Base-by-base conservation (phyloP, 768 basidiomycete species). In the Podaxis mareebaensis region DNA sequence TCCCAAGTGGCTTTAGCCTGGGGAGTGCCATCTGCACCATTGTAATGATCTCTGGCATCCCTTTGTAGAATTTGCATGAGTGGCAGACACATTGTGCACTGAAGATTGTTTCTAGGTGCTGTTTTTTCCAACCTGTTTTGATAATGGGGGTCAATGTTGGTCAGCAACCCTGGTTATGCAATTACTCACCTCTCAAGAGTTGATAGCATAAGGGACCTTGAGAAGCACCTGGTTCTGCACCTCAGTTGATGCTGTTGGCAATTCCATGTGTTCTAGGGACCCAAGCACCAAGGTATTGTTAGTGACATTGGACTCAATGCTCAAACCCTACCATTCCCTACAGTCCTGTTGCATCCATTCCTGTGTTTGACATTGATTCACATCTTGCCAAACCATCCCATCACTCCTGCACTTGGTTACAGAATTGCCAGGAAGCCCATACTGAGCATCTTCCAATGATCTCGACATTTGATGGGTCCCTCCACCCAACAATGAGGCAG, bases 1-100 rank as follows among this genome's bases (percentile, higher is more conserved):
- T 99, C 97, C 97, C 97, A 99, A 56, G 85, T 86, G 15, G 78
- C 78, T 76, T 95, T 96, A 17, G 94, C 95, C 10, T 85, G 84
- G 44, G 99, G 84, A 12, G 96, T 92, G 38, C 91, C 91, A 24
- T 91, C 86, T 67, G 99, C 96, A 97, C 97, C 58, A 78, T 77
- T 6, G 83, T 73, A 48, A 98, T 85, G 2, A 87, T 87, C 24
- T 84, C 86, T 49, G 87, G 80, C 63, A 95, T 91, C 11, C 95
- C 95, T 75, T 95, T 89, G 69, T 96, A 92, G 76, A 96, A 98
- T 17, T 81, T 79, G 78, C 91, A 93, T 30, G 98, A 82, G 72
- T 91, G 82, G 61, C 79, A 81, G 36, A 90, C 85, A 73, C 97
- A 93, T 95, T 88, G 69, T 92, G 91, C 12, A 96, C 95, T 70